phyloP scores from a whole-genome alignment of 257 asterid species.

The Prunella vulgaris region DNA sequence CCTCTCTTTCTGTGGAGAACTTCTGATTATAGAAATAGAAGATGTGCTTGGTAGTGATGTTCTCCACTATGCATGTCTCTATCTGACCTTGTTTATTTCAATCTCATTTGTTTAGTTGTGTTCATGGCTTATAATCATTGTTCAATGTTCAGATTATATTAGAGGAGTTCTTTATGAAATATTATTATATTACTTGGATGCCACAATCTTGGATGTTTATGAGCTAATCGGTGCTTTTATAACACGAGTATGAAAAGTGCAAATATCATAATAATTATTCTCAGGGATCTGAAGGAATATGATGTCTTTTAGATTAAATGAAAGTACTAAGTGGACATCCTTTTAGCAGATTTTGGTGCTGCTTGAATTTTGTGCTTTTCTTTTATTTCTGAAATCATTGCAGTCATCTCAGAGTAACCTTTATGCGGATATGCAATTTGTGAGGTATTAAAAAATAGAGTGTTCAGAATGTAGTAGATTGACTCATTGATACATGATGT shows the following conservation, averaged over 20 bases:
- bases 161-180: background rate
- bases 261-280: background rate
- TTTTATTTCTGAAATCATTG: background rate
- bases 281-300: background rate
- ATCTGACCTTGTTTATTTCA: background rate
- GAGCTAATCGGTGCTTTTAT: background rate
- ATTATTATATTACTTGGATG: background rate
- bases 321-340: background rate
- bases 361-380: background rate
- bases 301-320: background rate
- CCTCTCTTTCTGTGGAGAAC: background rate
- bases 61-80: background rate
- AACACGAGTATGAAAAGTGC: background rate
- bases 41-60: slow-evolving; percentile 2
- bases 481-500: background rate
- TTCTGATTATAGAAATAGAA: background rate
- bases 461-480: background rate
- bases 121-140: background rate
- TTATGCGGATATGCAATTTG: background rate
- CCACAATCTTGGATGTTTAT: background rate
- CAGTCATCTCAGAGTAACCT: background rate
- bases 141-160: background rate
- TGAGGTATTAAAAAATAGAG: background rate
- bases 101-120: background rate
- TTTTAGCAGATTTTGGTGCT: background rate